phyloP scores from a whole-genome alignment of 441 rosid species.

The Metrosideros polymorpha region DNA sequence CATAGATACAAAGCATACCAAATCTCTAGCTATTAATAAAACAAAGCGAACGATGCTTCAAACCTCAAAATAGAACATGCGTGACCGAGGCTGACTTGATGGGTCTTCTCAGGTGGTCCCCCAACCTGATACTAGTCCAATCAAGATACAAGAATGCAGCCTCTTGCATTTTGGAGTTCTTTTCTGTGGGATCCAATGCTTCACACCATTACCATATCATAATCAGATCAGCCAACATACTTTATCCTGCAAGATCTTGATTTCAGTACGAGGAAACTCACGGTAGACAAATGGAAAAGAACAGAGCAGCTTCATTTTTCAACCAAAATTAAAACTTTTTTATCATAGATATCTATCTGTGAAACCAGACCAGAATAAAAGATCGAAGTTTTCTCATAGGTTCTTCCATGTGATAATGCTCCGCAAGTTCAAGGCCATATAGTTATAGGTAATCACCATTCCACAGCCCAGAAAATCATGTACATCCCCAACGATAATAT shows the following conservation, averaged over 20 bases:
- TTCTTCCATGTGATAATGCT: background rate
- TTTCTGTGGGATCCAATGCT: conserved; percentile 88
- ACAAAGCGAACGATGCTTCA: conserved; percentile 7
- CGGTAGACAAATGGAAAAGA: background rate
- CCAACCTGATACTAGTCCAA: conserved; percentile 95
- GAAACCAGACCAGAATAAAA: background rate
- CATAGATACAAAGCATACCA: background rate
- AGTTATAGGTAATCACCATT: background rate
- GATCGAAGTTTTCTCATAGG: background rate
- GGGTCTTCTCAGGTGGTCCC: conserved; percentile 98
- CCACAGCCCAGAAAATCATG: background rate
- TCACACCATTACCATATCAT: conserved; percentile 35
- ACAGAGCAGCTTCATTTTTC: background rate
- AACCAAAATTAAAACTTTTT: background rate
- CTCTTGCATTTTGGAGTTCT: conserved; percentile 98
- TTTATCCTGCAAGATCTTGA: conserved; percentile 40
- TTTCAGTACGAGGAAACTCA: background rate
- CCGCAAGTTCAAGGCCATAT: background rate
- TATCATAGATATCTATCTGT: background rate
- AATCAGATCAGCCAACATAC: background rate
- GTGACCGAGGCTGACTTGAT: conserved; percentile 81
- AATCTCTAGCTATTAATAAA: background rate
- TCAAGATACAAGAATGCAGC: conserved; percentile 41
- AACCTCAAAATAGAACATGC: conserved; percentile 31
- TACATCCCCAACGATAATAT: background rate